These are phyloP conservation scores for Sequoia sempervirens DNA, from an alignment of 75 land plant genomes.

Conservation along the genomic window DNA sequence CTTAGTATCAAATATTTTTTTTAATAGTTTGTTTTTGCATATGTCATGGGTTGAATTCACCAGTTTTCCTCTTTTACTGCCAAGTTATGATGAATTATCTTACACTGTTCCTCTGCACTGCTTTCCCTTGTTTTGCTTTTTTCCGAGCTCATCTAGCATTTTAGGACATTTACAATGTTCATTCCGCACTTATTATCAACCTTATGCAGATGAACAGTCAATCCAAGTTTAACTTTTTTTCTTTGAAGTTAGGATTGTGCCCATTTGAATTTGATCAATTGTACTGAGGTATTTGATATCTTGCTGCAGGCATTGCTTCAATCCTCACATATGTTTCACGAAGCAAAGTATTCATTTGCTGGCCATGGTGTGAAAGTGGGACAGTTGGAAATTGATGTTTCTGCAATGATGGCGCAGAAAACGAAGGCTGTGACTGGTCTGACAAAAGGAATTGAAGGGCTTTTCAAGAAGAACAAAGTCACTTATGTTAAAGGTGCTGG, in stretches of 20 bases:
- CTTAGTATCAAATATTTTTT: neutral
- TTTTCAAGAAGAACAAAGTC: constrained; percentile 96
- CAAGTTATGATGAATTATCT: neutral
- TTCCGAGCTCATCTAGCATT: no score
- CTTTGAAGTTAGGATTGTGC: neutral
- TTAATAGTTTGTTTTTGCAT: neutral
- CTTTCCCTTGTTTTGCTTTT: neutral
- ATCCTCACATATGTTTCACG: constrained; percentile 93
- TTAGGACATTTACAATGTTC: no score
- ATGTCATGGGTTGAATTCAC: neutral
- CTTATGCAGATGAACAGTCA: neutral
- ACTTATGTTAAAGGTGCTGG: constrained; percentile 91
- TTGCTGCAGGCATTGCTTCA: constrained; percentile 78
- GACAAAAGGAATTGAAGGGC: constrained; percentile 87
- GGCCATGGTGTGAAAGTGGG: constrained; percentile 83
- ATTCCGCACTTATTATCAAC: no score
- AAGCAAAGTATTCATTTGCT: constrained; percentile 83
- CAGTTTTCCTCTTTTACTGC: neutral
- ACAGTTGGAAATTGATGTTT: constrained; percentile 69
- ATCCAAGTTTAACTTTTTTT: neutral
- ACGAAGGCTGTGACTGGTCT: constrained; percentile 76
- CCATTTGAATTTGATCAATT: neutral
- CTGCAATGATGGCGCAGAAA: constrained; percentile 91
- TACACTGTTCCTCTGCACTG: neutral
- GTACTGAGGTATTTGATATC: neutral